phyloP scores from a whole-genome alignment of 768 basidiomycete genomes.

The Termitomyces sp. region DNA sequence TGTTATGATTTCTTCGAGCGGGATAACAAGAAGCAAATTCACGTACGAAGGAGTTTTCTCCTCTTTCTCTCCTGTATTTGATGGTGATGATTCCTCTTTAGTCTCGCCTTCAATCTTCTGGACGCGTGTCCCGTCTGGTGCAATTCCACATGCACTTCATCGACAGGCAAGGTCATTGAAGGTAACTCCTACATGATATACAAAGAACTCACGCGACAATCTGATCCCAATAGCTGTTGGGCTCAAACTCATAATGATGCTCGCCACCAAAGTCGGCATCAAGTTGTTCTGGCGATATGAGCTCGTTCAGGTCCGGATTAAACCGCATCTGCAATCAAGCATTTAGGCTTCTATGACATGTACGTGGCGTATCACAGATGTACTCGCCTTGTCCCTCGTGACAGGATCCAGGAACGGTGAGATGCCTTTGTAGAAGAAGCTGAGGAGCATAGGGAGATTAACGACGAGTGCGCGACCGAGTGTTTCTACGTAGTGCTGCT shows the following conservation, averaged over 20 bases:
- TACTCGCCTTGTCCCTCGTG: conserved; percentile 77
- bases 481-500: conserved; percentile 88
- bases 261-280: conserved; percentile 84
- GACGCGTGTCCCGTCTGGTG: conserved; percentile 52
- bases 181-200: background rate
- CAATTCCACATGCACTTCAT: conserved; percentile 52
- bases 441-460: conserved; percentile 73
- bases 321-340: conserved; percentile 71
- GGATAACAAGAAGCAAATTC: background rate
- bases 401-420: conserved; percentile 86
- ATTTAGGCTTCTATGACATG: background rate
- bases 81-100: background rate
- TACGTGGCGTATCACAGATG: too few species aligned
- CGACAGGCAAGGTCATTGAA: conserved; percentile 1
- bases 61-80: background rate
- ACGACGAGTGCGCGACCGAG: conserved; percentile 82
- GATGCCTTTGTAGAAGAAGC: conserved; percentile 82
- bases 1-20: background rate
- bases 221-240: conserved; percentile 75
- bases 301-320: conserved; percentile 77
- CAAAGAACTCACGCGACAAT: conserved; percentile 55
- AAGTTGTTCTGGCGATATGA: conserved; percentile 72
- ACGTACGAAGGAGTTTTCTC: conserved; percentile 6
- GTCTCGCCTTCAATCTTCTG: conserved; percentile 17
- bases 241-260: conserved; percentile 71